phyloP scores from a whole-genome alignment of 495 filamentous ascomycete species.

The Xylaria curta region DNA sequence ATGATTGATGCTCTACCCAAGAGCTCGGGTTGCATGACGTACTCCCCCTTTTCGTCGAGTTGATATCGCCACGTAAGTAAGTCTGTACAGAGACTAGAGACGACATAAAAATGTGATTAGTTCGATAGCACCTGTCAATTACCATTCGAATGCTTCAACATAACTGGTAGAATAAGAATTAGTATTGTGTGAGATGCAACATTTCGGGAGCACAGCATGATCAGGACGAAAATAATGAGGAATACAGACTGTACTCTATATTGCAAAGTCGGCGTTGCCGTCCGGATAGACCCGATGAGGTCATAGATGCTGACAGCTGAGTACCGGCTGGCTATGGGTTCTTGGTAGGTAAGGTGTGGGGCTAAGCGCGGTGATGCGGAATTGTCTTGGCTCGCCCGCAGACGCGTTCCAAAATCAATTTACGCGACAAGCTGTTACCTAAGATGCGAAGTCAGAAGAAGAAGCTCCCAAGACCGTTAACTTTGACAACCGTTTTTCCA shows the following conservation, averaged over 20 bases:
- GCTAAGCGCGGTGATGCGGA: not conserved
- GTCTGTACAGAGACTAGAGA: no score
- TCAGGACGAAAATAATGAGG: slow-evolving; percentile 22
- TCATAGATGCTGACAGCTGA: slow-evolving; percentile 9
- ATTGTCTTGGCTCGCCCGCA: slow-evolving; percentile 18
- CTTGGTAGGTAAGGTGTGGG: no score
- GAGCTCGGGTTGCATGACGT: not conserved
- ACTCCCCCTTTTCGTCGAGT: not conserved
- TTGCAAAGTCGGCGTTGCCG: slow-evolving; percentile 18
- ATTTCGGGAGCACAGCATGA: slow-evolving; percentile 3
- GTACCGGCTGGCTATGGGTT: slow-evolving; percentile 3
- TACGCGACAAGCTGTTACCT: slow-evolving; percentile 22
- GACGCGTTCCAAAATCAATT: slow-evolving; percentile 40
- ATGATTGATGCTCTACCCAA: not conserved
- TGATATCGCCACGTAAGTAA: slow-evolving; percentile 2
- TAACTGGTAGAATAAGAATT: not conserved
- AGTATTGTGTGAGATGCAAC: slow-evolving; percentile 11
- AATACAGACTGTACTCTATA: slow-evolving; percentile 1
- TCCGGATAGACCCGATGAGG: not conserved
- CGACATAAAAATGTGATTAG: not conserved
- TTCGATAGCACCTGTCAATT: not conserved
- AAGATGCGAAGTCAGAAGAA: not conserved
- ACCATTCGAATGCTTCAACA: not conserved
- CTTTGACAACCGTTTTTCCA: not conserved
- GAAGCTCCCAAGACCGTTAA: not conserved